Base-by-base conservation (phyloP, 331 rosid species). In the Pyracantha coccinea region DNA sequence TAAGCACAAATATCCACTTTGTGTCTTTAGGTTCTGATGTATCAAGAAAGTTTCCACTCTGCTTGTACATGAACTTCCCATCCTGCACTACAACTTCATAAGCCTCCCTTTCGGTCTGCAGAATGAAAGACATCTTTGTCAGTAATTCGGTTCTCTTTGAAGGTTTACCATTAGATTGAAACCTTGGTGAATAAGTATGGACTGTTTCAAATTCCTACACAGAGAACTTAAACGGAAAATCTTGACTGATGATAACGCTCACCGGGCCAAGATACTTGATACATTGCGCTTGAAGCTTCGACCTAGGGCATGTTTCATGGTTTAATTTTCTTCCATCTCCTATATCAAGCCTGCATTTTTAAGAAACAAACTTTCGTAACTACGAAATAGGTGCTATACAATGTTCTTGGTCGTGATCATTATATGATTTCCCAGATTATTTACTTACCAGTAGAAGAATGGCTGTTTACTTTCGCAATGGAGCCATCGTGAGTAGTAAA, bases 221-320 rank as follows among this genome's bases (percentile, higher is more conserved):
- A 7, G 15, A 33, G 45, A 61, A 50, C 24, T 8, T 32, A 27
- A 5, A 29, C 63, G 41, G 67, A 62, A 7, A 58, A 64, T 35
- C n/a, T n/a, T 62, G 70, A 67, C 33, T 64, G 73, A 52, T 77
- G 44, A 8, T 54, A 35, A 57, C 68, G 75, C 92, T 86, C 79
- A 92, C 97, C 33, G 97, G 97, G 76, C 96, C 96, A 68, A 93
- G 88, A 82, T 93, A 93, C 75, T 87, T 93, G 81, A 93, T 90
- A 84, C 97, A 93, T 69, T 93, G 97, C 19, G 89, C 87, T 53
- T 83, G 97, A 85, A 93, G 98, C 86, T 72, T 89, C 17, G 66
- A 75, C 68, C 97, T 85, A 44, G 82, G 60, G 68, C 95, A 90
- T 79, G 77, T 81, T 75, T 93, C 95, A 16, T 72, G 83, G 78